A percentile compares a stretch with the other conserved stretches of the same genome.
Evolutionary conservation across 1,284 basidiomycete species (phyloP).

Genomic region (Anthracocystis setariae): DNA sequence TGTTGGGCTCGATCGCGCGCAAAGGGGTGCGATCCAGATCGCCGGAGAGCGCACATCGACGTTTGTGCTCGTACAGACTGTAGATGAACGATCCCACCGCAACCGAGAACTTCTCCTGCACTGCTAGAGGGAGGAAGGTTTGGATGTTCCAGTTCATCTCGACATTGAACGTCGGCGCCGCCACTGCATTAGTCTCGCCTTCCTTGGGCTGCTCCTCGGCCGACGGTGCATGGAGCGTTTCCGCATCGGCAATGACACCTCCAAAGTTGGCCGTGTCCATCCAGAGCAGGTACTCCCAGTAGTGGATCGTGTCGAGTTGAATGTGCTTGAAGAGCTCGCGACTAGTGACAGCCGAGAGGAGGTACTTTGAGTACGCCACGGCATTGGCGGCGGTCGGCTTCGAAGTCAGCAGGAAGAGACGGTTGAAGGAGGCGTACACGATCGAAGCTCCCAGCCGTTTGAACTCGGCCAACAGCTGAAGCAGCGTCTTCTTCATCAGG

Average conservation of each 20-base stretch:
- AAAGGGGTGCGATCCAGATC: slow-evolving; percentile 76
- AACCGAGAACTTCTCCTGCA: slow-evolving; percentile 82
- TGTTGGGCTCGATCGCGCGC: slow-evolving; percentile 73
- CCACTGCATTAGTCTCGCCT: slow-evolving; percentile 7
- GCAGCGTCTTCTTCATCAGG: slow-evolving; percentile 97
- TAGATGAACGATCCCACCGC: slow-evolving; percentile 85
- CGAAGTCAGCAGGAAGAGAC: slow-evolving; percentile 88
- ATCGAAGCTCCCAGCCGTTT: slow-evolving; percentile 88
- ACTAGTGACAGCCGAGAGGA: slow-evolving; percentile 89
- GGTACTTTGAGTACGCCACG: slow-evolving; percentile 90
- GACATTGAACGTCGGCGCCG: slow-evolving; percentile 47
- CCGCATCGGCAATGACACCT: slow-evolving; percentile 76
- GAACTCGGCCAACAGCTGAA: slow-evolving; percentile 96
- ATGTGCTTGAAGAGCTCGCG: slow-evolving; percentile 96
- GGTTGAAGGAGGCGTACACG: slow-evolving; percentile 93
- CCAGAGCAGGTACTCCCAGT: slow-evolving; percentile 94
- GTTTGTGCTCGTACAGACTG: slow-evolving; percentile 81
- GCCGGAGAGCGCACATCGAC: slow-evolving; percentile 71
- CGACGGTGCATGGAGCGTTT: slow-evolving; percentile 12
- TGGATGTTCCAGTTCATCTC: slow-evolving; percentile 97
- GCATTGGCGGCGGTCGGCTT: slow-evolving; percentile 93
- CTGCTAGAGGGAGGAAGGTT: slow-evolving; percentile 83
- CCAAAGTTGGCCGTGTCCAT: slow-evolving; percentile 96
- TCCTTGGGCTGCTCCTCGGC: slow-evolving; percentile 7
- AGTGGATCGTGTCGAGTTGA: slow-evolving; percentile 84